Conservation (phyloP, 1,139 yeast species). For the Sugiyamaella xylanicola region DNA sequence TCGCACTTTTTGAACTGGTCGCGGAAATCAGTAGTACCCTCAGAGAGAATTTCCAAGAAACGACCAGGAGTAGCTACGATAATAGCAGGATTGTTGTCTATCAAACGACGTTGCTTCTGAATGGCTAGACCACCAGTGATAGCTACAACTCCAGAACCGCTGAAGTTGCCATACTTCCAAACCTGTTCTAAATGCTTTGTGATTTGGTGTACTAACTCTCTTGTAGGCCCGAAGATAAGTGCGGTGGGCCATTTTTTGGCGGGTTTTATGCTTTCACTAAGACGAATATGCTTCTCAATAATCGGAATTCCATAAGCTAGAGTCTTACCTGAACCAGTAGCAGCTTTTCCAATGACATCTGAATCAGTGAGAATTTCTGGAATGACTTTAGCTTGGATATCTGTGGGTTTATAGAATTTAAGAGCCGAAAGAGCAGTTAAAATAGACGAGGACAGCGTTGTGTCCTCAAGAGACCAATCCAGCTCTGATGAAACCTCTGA, state of each 20-base stretch:
- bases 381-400: slow-evolving; percentile 75
- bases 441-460: slow-evolving; percentile 53
- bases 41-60: slow-evolving; percentile 73
- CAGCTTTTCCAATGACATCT: slow-evolving; percentile 93
- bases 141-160: slow-evolving; percentile 63
- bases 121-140: slow-evolving; percentile 94
- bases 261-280: slow-evolving; percentile 28
- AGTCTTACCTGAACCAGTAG: slow-evolving; percentile 98
- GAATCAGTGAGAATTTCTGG: slow-evolving; percentile 72
- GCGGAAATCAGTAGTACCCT: slow-evolving; percentile 48
- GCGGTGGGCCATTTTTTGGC: slow-evolving; percentile 59
- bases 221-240: slow-evolving; percentile 87
- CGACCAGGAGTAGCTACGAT: slow-evolving; percentile 97
- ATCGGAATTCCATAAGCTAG: slow-evolving; percentile 96
- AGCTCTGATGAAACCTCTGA: slow-evolving; percentile 29
- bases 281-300: slow-evolving; percentile 54
- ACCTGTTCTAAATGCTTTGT: slow-evolving; percentile 70
- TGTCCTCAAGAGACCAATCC: slow-evolving; percentile 36
- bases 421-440: slow-evolving; percentile 60
- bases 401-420: slow-evolving; percentile 74
- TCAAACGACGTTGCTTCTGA: slow-evolving; percentile 83
- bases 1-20: slow-evolving; percentile 64
- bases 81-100: slow-evolving; percentile 74
- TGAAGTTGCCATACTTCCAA: slow-evolving; percentile 50
- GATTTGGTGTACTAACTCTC: slow-evolving; percentile 96